Evolutionary conservation across 2,329 filamentous ascomycete species (phyloP).

Genomic region (Emericellopsis atlantica): DNA sequence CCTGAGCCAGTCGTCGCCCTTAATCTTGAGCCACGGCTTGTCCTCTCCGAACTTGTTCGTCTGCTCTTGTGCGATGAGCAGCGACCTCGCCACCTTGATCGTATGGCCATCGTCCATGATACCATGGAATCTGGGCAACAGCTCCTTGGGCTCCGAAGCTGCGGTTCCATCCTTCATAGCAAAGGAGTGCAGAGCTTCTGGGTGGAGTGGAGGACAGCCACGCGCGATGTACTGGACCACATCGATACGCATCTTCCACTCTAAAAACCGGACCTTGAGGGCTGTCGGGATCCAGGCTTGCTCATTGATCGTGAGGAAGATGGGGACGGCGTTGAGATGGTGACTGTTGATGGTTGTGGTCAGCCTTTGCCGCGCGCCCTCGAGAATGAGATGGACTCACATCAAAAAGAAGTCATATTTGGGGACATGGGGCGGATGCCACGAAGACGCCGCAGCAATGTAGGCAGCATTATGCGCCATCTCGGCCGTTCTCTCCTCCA

Average conservation of each 20-base stretch:
- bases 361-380: background rate
- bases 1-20: constrained; percentile 45
- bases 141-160: constrained; percentile 23
- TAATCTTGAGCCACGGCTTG: constrained; percentile 37
- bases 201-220: constrained; percentile 44
- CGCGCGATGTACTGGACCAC: constrained; percentile 62
- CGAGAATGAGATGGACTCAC: constrained; percentile 18
- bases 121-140: constrained; percentile 32
- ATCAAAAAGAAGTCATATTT: constrained; percentile 74
- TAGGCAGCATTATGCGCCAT: constrained; percentile 56
- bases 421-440: constrained; percentile 48
- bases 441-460: constrained; percentile 40
- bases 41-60: constrained; percentile 29
- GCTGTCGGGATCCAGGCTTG: constrained; percentile 46
- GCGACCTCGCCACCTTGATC: constrained; percentile 60
- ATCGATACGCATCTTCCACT: constrained; percentile 72
- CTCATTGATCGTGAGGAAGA: constrained; percentile 58
- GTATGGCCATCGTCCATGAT: constrained; percentile 70
- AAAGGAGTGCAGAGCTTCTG: constrained; percentile 50
- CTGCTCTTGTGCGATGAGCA: constrained; percentile 48
- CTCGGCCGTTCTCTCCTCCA: constrained; percentile 40
- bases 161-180: constrained; percentile 30
- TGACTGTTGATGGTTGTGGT: constrained; percentile 40
- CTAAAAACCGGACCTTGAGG: constrained; percentile 57
- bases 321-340: constrained; percentile 55